These are phyloP conservation scores for Zymoseptoria tritici DNA, from an alignment of 2,329 filamentous ascomycete genomes.

Conservation along the genomic window DNA sequence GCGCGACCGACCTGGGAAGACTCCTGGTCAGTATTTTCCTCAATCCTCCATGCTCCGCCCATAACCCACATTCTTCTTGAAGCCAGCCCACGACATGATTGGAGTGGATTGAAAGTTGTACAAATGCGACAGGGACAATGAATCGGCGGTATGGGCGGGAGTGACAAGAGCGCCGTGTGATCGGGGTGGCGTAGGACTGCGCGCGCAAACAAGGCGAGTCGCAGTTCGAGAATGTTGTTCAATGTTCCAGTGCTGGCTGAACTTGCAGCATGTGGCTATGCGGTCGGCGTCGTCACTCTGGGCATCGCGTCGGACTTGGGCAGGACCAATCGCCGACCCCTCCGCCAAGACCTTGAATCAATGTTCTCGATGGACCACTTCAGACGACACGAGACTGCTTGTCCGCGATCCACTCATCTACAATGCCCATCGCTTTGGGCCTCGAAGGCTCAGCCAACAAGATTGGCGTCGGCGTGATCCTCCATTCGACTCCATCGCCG, in stretches of 20 bases:
- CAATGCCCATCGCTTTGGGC: slow-evolving; percentile 55
- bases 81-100: slow-evolving; percentile 55
- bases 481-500: slow-evolving; percentile 51
- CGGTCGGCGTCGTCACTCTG: background rate
- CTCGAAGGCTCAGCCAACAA: slow-evolving; percentile 97
- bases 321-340: background rate
- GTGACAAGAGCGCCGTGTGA: background rate
- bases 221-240: background rate
- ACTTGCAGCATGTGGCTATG: background rate
- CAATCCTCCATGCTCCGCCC: background rate
- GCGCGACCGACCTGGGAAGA: slow-evolving; percentile 91
- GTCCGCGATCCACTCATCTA: slow-evolving; percentile 1
- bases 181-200: background rate
- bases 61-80: slow-evolving; percentile 31
- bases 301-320: background rate
- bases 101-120: slow-evolving; percentile 13
- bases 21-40: slow-evolving; percentile 60
- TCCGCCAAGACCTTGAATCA: background rate
- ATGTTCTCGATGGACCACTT: background rate
- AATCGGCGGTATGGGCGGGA: background rate
- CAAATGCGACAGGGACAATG: background rate
- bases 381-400: background rate
- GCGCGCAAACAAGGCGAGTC: background rate
- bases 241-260: background rate
- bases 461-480: slow-evolving; percentile 86